Conservation (phyloP, 2,329 filamentous ascomycete species). For the Ceratocystis lukuohia region DNA sequence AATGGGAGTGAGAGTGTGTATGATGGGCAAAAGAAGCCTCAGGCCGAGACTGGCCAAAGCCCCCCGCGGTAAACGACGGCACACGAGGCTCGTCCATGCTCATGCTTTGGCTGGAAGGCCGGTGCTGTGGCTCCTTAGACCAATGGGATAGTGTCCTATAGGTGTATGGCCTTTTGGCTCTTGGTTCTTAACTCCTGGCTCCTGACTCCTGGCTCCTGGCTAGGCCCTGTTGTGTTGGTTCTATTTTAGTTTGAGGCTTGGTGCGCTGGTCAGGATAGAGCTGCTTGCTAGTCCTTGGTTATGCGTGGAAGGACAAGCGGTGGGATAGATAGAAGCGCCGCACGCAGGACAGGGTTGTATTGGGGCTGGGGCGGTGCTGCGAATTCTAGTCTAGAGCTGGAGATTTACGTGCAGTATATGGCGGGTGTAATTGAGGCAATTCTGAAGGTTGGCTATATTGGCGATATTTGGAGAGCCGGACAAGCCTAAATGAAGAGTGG, state of each 20-base stretch:
- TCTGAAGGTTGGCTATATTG: background rate
- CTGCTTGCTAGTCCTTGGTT: background rate
- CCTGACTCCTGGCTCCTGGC: too few species aligned
- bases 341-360: background rate
- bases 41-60: constrained; percentile 11
- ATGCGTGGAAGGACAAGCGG: background rate
- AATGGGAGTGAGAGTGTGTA: constrained; percentile 2
- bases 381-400: too few species aligned
- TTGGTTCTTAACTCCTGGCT: too few species aligned
- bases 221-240: background rate
- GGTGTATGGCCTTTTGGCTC: too few species aligned
- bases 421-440: background rate
- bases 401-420: too few species aligned
- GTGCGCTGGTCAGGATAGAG: background rate
- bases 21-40: constrained; percentile 5
- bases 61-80: constrained; percentile 5
- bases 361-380: background rate
- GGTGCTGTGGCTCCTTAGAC: background rate
- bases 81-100: constrained; percentile 9
- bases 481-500: background rate
- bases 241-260: constrained; percentile 1
- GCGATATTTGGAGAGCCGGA: background rate
- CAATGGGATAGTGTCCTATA: too few species aligned
- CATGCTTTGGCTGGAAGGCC: background rate
- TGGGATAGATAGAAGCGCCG: background rate